These are phyloP conservation scores for Camellia granthamiana DNA, from an alignment of 148 eudicot genomes.

Conservation along the genomic window DNA sequence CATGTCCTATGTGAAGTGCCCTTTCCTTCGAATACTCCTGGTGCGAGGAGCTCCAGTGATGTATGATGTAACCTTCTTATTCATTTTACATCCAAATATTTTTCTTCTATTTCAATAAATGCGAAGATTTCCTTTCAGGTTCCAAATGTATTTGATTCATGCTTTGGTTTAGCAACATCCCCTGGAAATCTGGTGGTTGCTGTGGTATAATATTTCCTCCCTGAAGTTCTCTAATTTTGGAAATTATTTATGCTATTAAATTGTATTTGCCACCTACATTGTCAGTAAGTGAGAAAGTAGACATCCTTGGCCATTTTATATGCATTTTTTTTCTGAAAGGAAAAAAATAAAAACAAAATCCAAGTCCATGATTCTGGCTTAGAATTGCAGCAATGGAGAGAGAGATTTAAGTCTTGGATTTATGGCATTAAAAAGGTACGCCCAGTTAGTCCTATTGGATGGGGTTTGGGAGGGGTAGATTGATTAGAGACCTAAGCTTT, in stretches of 20 bases:
- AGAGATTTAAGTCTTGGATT: slow-evolving; percentile 3
- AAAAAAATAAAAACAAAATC: not conserved
- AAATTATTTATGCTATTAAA: not conserved
- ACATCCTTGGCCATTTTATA: not conserved
- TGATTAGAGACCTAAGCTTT: no score
- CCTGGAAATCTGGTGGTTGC: slow-evolving; percentile 85
- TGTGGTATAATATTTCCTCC: slow-evolving; percentile 55
- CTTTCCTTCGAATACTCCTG: slow-evolving; percentile 60
- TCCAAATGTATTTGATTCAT: slow-evolving; percentile 64
- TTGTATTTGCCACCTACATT: not conserved
- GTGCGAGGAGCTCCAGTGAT: slow-evolving; percentile 56
- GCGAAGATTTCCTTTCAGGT: slow-evolving; percentile 45
- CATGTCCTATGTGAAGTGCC: slow-evolving; percentile 53
- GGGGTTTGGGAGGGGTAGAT: no score
- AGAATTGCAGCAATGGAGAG: not conserved
- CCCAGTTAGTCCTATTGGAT: no score
- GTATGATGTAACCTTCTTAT: slow-evolving; percentile 35
- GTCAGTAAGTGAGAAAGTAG: not conserved
- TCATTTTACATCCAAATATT: slow-evolving; percentile 1
- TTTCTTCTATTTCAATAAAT: slow-evolving; percentile 7
- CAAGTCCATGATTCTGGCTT: not conserved
- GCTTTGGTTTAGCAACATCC: slow-evolving; percentile 82
- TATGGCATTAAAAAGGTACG: not conserved
- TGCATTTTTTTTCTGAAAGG: not conserved
- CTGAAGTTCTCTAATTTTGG: not conserved